Evolutionary conservation across 1,139 yeast species (phyloP), one percentile per base, ranked within the genome.

Genomic region (Pichia inconspicua): DNA sequence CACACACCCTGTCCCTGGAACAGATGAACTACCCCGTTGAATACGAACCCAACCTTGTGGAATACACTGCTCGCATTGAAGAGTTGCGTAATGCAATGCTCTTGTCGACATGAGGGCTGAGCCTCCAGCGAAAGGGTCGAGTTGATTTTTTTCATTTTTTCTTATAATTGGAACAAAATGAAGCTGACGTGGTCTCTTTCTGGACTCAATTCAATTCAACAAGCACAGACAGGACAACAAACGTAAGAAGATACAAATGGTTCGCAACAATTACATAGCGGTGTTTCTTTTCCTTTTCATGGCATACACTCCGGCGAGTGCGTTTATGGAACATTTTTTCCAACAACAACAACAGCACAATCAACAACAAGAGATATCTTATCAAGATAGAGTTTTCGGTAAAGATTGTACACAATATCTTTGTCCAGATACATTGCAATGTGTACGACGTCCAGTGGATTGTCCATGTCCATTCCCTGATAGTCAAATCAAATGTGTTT

Each of bases 381-480:
- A 48, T 32, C 44, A 53, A 28, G 52, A 48, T 5, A 15, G 28
- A 9, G 52, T 45, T 25, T 56, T 73, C 36, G 62, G 67, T 49
- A 60, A 64, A 8, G 66, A 69, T n/a, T 89, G 97, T 61, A 66
- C 68, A n/a, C 71, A 71, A 14, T 92, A 82, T 63, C 66, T 90
- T 42, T 92, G 98, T 63, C 84, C 86, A 2, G 95, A 83, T 57
- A 88, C 97, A 0, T 71, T 80, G 43, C 71, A 74, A 10, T 92
- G 98, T 67, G 98, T 86, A 0, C 73, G 74, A 8, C 62, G 67
- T 2, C 80, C 89, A 1, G 62, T 73, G 25, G 82, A 82, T 48
- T 92, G 98, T 64, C 96, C 97, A 1, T 92, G 98, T 64, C 89
- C 88, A 10, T 90, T 78, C 61, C 92, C 96, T 1, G 78, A 80